Conservation (phyloP, 805 yeast species). For the Hermanozyma aechmeae region DNA sequence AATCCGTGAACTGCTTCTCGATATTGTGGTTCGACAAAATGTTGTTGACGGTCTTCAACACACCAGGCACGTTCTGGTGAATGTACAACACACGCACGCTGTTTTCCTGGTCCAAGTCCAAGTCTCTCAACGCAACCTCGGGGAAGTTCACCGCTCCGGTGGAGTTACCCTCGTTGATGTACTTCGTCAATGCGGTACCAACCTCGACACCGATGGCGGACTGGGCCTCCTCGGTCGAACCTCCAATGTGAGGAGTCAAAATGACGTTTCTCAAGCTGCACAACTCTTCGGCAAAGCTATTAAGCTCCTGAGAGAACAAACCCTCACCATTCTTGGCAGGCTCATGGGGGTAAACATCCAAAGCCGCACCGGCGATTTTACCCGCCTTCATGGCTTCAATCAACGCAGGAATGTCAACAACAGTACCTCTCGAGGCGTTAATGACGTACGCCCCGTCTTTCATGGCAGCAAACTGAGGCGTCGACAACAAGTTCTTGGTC, state of each 20-base stretch:
- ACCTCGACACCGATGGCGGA: slow-evolving; percentile 96
- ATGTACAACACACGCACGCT: slow-evolving; percentile 90
- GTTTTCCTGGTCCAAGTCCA: slow-evolving; percentile 78
- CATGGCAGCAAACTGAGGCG: slow-evolving; percentile 92
- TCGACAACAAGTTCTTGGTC: slow-evolving; percentile 80
- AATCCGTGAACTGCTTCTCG: slow-evolving; percentile 97
- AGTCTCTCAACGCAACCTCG: slow-evolving; percentile 84
- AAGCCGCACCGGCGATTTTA: slow-evolving; percentile 92
- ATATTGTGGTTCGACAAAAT: slow-evolving; percentile 90
- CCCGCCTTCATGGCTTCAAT: slow-evolving; percentile 87
- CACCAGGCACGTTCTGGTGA: slow-evolving; percentile 99
- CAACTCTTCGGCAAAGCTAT: slow-evolving; percentile 78
- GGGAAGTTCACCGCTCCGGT: slow-evolving; percentile 98
- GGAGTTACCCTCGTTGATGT: slow-evolving; percentile 93
- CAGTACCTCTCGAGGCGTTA: slow-evolving; percentile 97
- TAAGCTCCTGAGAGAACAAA: slow-evolving; percentile 62
- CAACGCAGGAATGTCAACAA: slow-evolving; percentile 90
- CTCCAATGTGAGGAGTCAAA: slow-evolving; percentile 96
- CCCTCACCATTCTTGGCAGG: slow-evolving; percentile 94
- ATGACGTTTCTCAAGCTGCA: slow-evolving; percentile 78
- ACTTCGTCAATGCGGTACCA: slow-evolving; percentile 73
- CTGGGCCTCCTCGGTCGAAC: slow-evolving; percentile 99
- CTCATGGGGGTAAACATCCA: slow-evolving; percentile 94
- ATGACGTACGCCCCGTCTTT: slow-evolving; percentile 90
- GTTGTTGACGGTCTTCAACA: slow-evolving; percentile 92